These are phyloP conservation scores for Colletotrichum karsti DNA, from an alignment of 2,329 filamentous ascomycete genomes.

Conservation along the genomic window DNA sequence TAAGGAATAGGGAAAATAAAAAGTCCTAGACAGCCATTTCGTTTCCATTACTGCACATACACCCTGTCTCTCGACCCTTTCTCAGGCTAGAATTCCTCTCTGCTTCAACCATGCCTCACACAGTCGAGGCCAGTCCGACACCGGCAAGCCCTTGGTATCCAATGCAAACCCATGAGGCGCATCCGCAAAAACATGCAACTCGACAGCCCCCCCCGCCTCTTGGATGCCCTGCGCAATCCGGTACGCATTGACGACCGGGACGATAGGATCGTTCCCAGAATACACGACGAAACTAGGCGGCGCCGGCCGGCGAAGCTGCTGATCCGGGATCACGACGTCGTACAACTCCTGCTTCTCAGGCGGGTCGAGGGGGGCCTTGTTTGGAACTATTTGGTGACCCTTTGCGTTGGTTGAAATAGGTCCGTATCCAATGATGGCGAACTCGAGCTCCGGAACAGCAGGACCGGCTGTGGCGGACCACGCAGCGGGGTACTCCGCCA, in stretches of 20 bases:
- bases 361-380: constrained; percentile 32
- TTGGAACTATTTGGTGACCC: constrained; percentile 30
- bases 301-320: constrained; percentile 26
- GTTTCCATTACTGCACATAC: too few relatives aligned
- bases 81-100: neutral
- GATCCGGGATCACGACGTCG: constrained; percentile 31
- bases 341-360: constrained; percentile 34
- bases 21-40: too few relatives aligned
- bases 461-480: constrained; percentile 24
- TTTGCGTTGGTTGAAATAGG: constrained; percentile 34
- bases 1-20: neutral
- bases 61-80: neutral
- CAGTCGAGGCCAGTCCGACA: constrained; percentile 29
- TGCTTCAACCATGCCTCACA: constrained; percentile 32
- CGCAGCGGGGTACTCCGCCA: constrained; percentile 30
- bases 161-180: constrained; percentile 32
- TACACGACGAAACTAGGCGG: constrained; percentile 33
- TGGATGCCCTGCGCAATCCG: constrained; percentile 29
- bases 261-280: constrained; percentile 29
- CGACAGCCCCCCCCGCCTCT: constrained; percentile 25
- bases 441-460: constrained; percentile 23
- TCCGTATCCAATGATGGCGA: constrained; percentile 33
- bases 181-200: constrained; percentile 32
- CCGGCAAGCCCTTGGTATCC: constrained; percentile 30
- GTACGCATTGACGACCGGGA: constrained; percentile 33